Conservation (phyloP, 345 rosid species). For the Lepidium didymum region DNA sequence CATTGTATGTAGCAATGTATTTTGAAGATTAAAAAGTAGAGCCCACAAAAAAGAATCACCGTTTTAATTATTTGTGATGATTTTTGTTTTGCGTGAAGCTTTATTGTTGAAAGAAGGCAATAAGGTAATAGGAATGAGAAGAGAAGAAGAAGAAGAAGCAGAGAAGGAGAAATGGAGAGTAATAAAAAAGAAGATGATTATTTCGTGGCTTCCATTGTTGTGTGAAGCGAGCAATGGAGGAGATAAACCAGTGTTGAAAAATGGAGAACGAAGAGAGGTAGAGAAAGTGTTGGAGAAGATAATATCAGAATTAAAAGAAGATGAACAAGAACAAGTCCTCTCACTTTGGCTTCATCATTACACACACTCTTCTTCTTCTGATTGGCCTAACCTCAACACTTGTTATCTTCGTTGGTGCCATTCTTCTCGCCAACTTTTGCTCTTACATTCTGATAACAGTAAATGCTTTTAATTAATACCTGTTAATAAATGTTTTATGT, state of each 20-base stretch:
- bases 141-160: constrained; percentile 36
- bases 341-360: constrained; percentile 87
- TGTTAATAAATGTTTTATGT: too few relatives aligned
- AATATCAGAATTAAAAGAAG: constrained; percentile 43
- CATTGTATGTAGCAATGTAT: too few relatives aligned
- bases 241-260: constrained; percentile 53
- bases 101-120: constrained; percentile 66
- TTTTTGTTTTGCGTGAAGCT: constrained; percentile 29
- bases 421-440: constrained; percentile 60
- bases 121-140: constrained; percentile 31
- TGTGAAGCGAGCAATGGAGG: constrained; percentile 68
- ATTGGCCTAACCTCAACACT: constrained; percentile 79
- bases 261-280: constrained; percentile 41
- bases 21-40: not conserved
- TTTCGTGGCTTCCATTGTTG: constrained; percentile 73
- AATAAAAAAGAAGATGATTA: constrained; percentile 52
- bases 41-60: not conserved
- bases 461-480: too few relatives aligned
- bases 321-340: constrained; percentile 64
- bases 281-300: constrained; percentile 57
- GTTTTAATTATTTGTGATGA: not conserved
- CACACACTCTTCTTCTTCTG: constrained; percentile 56
- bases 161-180: constrained; percentile 33
- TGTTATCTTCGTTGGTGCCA: constrained; percentile 64
- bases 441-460: constrained; percentile 15